These are phyloP conservation scores for Xylariomycetidae sp. DNA, from an alignment of 2,329 filamentous ascomycete species.

Conservation along the genomic window DNA sequence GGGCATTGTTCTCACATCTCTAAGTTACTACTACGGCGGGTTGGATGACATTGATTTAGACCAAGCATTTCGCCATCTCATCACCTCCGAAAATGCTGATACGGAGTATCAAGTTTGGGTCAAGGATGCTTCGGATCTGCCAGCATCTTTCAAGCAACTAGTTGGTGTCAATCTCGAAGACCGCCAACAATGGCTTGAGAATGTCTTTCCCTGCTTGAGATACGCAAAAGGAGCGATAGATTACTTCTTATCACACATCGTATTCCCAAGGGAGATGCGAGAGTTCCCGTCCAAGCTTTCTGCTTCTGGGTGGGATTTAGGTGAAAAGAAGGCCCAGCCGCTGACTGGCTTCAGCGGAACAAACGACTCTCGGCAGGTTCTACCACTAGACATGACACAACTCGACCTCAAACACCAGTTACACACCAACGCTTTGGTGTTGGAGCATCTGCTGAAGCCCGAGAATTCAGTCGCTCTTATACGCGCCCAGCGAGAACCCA, in stretches of 20 bases:
- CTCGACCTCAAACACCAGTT: slow-evolving; percentile 48
- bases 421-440: slow-evolving; percentile 64
- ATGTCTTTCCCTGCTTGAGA: slow-evolving; percentile 50
- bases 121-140: slow-evolving; percentile 26
- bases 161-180: slow-evolving; percentile 57
- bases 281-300: slow-evolving; percentile 62
- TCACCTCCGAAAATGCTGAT: slow-evolving; percentile 45
- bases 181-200: slow-evolving; percentile 34
- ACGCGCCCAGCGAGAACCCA: slow-evolving; percentile 4
- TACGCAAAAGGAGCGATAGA: slow-evolving; percentile 53
- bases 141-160: slow-evolving; percentile 34
- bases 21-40: slow-evolving; percentile 54
- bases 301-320: slow-evolving; percentile 65
- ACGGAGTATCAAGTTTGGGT: slow-evolving; percentile 50
- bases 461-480: slow-evolving; percentile 42
- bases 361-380: slow-evolving; percentile 54
- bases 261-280: slow-evolving; percentile 58
- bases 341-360: slow-evolving; percentile 69
- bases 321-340: slow-evolving; percentile 36
- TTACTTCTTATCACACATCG: slow-evolving; percentile 54
- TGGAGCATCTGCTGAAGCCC: slow-evolving; percentile 51
- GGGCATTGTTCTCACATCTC: slow-evolving; percentile 49
- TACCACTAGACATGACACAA: slow-evolving; percentile 54
- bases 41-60: slow-evolving; percentile 47
- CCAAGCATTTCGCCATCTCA: slow-evolving; percentile 40